A percentile compares a stretch with the other conserved stretches of the same genome.
Conservation (phyloP, 2,329 filamentous ascomycete genomes). For the Beauveria varroae region DNA sequence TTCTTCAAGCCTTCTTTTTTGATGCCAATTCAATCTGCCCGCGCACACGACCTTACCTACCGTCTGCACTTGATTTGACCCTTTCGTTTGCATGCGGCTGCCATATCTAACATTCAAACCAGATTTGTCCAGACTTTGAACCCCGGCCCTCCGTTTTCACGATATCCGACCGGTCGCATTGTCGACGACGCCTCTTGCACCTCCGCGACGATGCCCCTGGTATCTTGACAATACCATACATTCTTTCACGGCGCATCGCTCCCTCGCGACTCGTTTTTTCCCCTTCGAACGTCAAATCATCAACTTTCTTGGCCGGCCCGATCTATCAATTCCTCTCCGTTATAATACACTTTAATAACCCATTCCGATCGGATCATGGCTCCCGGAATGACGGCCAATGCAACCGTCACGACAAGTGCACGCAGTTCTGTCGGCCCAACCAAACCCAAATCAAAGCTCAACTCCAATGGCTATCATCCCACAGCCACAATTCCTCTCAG, state of each 20-base stretch:
- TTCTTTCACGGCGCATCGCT: slow-evolving; percentile 4
- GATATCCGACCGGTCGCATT: slow-evolving; percentile 6
- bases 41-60: slow-evolving; percentile 2
- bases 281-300: background rate
- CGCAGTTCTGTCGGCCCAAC: slow-evolving; percentile 17
- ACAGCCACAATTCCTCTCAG: slow-evolving; percentile 44
- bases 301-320: background rate
- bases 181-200: background rate
- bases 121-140: background rate
- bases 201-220: slow-evolving; percentile 12
- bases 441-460: slow-evolving; percentile 46
- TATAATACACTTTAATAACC: background rate
- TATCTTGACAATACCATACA: slow-evolving; percentile 1
- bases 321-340: background rate
- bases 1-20: background rate
- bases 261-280: background rate
- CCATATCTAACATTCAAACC: background rate
- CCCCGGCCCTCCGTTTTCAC: background rate
- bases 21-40: background rate
- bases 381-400: slow-evolving; percentile 5
- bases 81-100: background rate
- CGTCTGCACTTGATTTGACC: background rate
- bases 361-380: background rate
- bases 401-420: slow-evolving; percentile 6
- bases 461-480: slow-evolving; percentile 46